Base-by-base conservation (phyloP, 257 asterid species). In the Salvia miltiorrhiza region DNA sequence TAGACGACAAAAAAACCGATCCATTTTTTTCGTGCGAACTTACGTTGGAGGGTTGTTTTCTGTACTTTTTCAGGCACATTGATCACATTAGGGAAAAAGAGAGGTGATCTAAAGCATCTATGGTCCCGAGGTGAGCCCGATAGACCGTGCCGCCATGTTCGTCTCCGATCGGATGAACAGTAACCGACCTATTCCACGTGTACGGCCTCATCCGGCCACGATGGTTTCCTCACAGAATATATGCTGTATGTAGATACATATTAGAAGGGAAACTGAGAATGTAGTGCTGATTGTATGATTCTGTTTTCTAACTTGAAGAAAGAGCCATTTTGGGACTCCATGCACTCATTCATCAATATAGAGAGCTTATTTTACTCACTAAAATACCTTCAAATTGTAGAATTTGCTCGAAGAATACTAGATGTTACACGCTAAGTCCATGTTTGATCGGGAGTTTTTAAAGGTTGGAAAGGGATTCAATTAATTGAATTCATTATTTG, bases 101-200 rank as follows among this genome's bases (percentile, higher is more conserved):
- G 90, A 75, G 98, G 99, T 17, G 96, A 89, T 30, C 76, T 89
- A 73, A 82, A 84, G 90, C 86, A 81, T 69, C 69, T 89, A 7
- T 94, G 99, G 99, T 77, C 86, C 11, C 84, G 80, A 67, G 98
- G 98, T 23, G 97, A 89, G 67, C 99, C 99, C 2, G 87, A 84
- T n/a, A 78, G 92, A 40, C 85, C 80, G 41, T 94, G 99, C 52
- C 87, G 85, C 3, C 99, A 94, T 49, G 78, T 91, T 35, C 93
- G 74, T 57, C 96, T 85, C 63, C 84, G 35, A 23, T 80, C 60
- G 2, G 74, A 76, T 4, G 83, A 81, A 40, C 68, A 72, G 11
- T 73, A 43, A 70, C 35, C 0, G 10, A 13, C 39, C 24, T 13
- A 7, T 32, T 17, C 32, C 28, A 37, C 20, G 58, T 63, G 70